Conservation (phyloP, 495 filamentous ascomycete species). For the Penicillium roqueforti region DNA sequence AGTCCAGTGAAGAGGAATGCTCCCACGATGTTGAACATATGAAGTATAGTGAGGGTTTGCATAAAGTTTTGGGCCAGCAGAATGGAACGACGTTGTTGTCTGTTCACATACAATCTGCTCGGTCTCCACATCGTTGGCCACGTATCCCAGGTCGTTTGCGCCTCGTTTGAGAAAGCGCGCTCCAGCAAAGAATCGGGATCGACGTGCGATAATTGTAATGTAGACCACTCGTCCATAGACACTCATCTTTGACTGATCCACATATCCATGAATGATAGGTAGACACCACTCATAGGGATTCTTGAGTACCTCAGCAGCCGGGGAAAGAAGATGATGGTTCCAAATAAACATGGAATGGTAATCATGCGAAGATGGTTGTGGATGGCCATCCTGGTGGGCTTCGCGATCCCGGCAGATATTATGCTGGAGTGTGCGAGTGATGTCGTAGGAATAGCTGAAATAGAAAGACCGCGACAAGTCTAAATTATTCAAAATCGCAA, state of each 20-base stretch:
- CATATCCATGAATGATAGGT: conserved; percentile 92
- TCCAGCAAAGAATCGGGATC: conserved; percentile 91
- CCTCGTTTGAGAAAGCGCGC: conserved; percentile 93
- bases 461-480: conserved; percentile 91
- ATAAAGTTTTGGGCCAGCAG: conserved; percentile 78
- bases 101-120: conserved; percentile 97
- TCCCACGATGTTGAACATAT: conserved; percentile 94
- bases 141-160: conserved; percentile 91
- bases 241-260: conserved; percentile 82
- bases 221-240: conserved; percentile 82
- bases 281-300: conserved; percentile 93
- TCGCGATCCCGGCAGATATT: conserved; percentile 83
- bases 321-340: conserved; percentile 85
- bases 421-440: conserved; percentile 86
- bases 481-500: conserved; percentile 83
- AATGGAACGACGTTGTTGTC: conserved; percentile 91
- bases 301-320: conserved; percentile 64
- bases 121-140: conserved; percentile 99
- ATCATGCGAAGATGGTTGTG: conserved; percentile 55
- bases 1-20: conserved; percentile 95
- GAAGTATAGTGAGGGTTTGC: conserved; percentile 90
- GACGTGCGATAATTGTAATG: conserved; percentile 87
- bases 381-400: conserved; percentile 57
- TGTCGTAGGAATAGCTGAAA: conserved; percentile 97
- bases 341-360: conserved; percentile 96